These are phyloP conservation scores for Corynespora cassiicola DNA, from an alignment of 2,329 filamentous ascomycete species.

Conservation along the genomic window DNA sequence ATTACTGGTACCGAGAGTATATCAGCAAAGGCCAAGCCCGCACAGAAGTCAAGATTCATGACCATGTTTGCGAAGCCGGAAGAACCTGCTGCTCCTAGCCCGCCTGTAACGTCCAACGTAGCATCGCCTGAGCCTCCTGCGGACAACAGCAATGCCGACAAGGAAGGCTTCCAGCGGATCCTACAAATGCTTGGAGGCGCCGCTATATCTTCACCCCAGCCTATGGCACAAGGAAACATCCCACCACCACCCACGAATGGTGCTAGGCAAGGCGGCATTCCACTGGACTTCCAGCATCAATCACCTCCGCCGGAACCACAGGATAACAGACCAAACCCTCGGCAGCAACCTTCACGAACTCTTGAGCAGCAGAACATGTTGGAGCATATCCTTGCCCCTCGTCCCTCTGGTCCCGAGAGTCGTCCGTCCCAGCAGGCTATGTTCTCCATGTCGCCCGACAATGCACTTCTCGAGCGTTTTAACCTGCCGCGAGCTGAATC, in stretches of 20 bases:
- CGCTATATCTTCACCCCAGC: slow-evolving; percentile 25
- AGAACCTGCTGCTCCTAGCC: slow-evolving; percentile 25
- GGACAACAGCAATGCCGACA: slow-evolving; percentile 67
- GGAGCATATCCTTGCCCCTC: slow-evolving; percentile 42
- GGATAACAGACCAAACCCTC: slow-evolving; percentile 25
- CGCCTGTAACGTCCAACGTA: slow-evolving; percentile 18
- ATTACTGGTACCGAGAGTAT: slow-evolving; percentile 28
- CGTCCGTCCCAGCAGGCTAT: slow-evolving; percentile 35
- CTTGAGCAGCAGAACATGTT: slow-evolving; percentile 44
- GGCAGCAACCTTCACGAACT: slow-evolving; percentile 30
- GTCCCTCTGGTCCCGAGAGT: slow-evolving; percentile 35
- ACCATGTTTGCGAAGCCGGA: slow-evolving; percentile 66
- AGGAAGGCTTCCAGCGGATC: slow-evolving; percentile 83
- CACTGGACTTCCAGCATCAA: slow-evolving; percentile 38
- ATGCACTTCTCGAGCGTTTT: slow-evolving; percentile 36
- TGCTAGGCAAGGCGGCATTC: slow-evolving; percentile 33
- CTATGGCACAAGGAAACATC: slow-evolving; percentile 21
- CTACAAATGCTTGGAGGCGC: slow-evolving; percentile 76
- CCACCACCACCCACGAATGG: slow-evolving; percentile 35
- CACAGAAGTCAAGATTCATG: slow-evolving; percentile 84
- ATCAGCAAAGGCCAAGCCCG: slow-evolving; percentile 57
- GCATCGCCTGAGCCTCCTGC: slow-evolving; percentile 31
- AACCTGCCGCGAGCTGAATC: slow-evolving; percentile 38
- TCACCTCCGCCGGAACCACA: slow-evolving; percentile 34
- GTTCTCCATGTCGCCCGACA: slow-evolving; percentile 46